Evolutionary conservation across 768 basidiomycete genomes (phyloP).

Genomic region (Tulasnella sp.): DNA sequence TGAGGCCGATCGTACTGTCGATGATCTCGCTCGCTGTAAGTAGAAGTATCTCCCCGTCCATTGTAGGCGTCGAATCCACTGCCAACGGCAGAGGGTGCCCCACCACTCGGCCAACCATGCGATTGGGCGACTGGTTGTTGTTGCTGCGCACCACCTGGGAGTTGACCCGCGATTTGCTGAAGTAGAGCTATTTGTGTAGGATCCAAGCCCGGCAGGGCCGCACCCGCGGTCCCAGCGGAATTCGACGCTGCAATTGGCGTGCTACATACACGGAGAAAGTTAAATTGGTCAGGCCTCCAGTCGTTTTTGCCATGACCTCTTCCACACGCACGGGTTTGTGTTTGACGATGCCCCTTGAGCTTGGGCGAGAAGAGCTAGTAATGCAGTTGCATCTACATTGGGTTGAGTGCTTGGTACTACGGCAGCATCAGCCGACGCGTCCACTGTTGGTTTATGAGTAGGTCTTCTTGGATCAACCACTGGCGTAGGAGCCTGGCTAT

Average conservation of each 20-base stretch:
- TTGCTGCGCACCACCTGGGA: not conserved
- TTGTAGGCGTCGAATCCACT: conserved; percentile 25
- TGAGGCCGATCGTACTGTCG: not conserved
- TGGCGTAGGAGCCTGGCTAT: conserved; percentile 2
- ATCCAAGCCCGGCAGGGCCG: conserved; percentile 28
- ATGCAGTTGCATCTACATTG: not conserved
- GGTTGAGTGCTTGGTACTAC: not conserved
- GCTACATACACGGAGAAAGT: not conserved
- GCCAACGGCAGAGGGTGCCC: not conserved
- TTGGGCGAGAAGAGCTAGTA: conserved; percentile 3
- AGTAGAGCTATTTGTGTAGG: conserved; percentile 56
- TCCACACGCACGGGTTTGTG: not conserved
- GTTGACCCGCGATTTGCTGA: conserved; percentile 61
- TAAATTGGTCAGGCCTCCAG: not conserved
- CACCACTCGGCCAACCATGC: conserved; percentile 26
- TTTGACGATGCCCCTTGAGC: conserved; percentile 1
- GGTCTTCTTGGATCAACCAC: conserved; percentile 8
- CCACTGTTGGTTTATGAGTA: not conserved
- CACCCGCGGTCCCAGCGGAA: no score
- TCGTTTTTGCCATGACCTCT: no score
- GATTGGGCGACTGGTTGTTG: conserved; percentile 21
- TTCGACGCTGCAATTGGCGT: no score
- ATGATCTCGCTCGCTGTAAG: conserved; percentile 39
- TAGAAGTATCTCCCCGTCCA: conserved; percentile 44
- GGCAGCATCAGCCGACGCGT: not conserved